Base-by-base conservation (phyloP, 2,329 filamentous ascomycete species). In the Parafenestella ontariensis region DNA sequence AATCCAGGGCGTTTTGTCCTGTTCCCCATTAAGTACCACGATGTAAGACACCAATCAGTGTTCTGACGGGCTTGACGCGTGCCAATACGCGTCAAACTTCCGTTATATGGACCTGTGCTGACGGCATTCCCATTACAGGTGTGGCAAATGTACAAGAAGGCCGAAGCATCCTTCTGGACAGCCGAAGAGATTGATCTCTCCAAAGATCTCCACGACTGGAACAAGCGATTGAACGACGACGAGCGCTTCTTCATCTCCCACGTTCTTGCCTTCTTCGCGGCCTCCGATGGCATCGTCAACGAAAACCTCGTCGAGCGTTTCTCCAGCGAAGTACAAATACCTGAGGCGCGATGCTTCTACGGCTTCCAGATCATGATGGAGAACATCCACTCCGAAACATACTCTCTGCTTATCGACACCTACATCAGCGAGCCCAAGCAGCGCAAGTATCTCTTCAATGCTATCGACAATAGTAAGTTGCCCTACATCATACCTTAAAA, bases 341-440 rank as follows among this genome's bases (percentile, higher is more conserved):
- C 95, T 10, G 95, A 99, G 82, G 95, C 95, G 62, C 92, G 95
- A 72, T 99, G 95, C 88, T 99, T 99, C 86, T 99, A 99, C 79
- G 95, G 95, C 63, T 99, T 99, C 87, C 95, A 99, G 83, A 98
- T 98, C 83, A 99, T 99, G 95, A 98, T 99, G 91, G 95, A 99
- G 85, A 99, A 99, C 83, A 96, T 99, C 73, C 95, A 99, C 86
- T 97, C 95, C 15, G 95, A 99, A 83, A 99, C 95, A 49, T 99
- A 99, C 86, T 98, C 94, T 18, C 89, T 99, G 31, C 88, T 99
- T 76, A 99, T 99, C 77, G 95, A 99, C 78, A 97, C 94, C 60
- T 99, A 99, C 80, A 96, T 99, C 82, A 97, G 96, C 85, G 95
- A 99, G 83, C 90, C 91, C 60, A 90, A 90, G 76, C 94, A 99